A percentile compares a stretch with the other conserved stretches of the same genome.
Evolutionary conservation across 176 grass and related monocot genomes (phyloP).

Genomic region (Stipa capillata): DNA sequence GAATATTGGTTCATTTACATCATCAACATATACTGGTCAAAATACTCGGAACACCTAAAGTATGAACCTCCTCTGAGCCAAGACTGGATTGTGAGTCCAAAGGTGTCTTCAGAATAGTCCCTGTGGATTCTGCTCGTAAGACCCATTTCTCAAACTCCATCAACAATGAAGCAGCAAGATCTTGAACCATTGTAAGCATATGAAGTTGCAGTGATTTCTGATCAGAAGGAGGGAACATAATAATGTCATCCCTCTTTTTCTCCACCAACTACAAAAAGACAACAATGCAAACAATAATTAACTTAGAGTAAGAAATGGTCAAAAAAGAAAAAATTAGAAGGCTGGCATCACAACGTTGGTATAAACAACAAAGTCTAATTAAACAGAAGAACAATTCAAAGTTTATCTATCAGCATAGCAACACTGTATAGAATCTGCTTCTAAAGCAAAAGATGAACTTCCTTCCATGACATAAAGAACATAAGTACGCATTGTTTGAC

Average conservation of each 20-base stretch:
- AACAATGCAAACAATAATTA: conserved; percentile 5
- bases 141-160: conserved; percentile 99
- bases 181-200: conserved; percentile 97
- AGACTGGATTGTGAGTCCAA: conserved; percentile 98
- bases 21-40: conserved; percentile 38
- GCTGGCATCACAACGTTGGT: background rate
- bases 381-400: background rate
- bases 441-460: background rate
- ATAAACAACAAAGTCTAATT: conserved; percentile 1
- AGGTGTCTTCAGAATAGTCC: conserved; percentile 99
- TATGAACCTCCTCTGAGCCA: conserved; percentile 99
- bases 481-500: no score
- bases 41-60: conserved; percentile 84
- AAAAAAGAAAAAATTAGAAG: background rate
- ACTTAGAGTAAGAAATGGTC: background rate
- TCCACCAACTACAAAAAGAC: conserved; percentile 44
- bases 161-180: conserved; percentile 83
- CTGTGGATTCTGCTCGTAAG: conserved; percentile 86
- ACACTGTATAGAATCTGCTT: background rate
- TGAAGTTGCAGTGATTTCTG: conserved; percentile 80
- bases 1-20: conserved; percentile 16
- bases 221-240: conserved; percentile 79
- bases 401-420: background rate
- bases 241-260: conserved; percentile 83
- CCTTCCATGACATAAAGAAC: background rate